Evolutionary conservation across 2,329 filamentous ascomycete species (phyloP).

Genomic region (Fusarium sp.): DNA sequence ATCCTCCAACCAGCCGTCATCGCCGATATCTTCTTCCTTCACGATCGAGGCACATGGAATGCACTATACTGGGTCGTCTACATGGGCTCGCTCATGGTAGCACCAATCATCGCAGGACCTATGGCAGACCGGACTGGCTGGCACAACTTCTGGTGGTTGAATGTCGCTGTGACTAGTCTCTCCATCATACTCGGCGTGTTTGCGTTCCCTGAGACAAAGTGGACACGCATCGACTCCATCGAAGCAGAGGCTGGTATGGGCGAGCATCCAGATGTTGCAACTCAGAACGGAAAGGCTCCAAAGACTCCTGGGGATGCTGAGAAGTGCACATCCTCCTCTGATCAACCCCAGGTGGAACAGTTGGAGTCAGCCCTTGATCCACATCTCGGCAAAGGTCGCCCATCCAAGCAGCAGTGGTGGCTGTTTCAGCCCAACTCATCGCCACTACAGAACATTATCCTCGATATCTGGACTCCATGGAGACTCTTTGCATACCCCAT

Average conservation of each 20-base stretch:
- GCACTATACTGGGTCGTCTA: slow-evolving; percentile 35
- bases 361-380: not conserved
- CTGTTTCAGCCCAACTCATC: slow-evolving; percentile 2
- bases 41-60: slow-evolving; percentile 38
- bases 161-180: not conserved
- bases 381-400: not conserved
- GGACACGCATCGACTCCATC: not conserved
- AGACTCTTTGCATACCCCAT: slow-evolving; percentile 6
- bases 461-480: slow-evolving; percentile 11
- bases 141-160: slow-evolving; percentile 23
- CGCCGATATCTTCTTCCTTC: slow-evolving; percentile 39
- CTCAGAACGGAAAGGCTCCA: not conserved
- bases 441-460: not conserved
- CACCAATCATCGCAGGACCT: slow-evolving; percentile 2
- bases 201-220: slow-evolving; percentile 12
- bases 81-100: slow-evolving; percentile 25
- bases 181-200: not conserved
- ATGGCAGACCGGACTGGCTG: not conserved
- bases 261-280: not conserved
- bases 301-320: not conserved
- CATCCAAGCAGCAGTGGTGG: slow-evolving; percentile 2
- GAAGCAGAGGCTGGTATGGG: not conserved
- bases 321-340: not conserved
- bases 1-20: slow-evolving; percentile 34
- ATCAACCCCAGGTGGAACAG: not conserved